A percentile compares a stretch with the other conserved stretches of the same genome.
Evolutionary conservation across 345 rosid genomes (phyloP).

Genomic region (Brassica cretica): DNA sequence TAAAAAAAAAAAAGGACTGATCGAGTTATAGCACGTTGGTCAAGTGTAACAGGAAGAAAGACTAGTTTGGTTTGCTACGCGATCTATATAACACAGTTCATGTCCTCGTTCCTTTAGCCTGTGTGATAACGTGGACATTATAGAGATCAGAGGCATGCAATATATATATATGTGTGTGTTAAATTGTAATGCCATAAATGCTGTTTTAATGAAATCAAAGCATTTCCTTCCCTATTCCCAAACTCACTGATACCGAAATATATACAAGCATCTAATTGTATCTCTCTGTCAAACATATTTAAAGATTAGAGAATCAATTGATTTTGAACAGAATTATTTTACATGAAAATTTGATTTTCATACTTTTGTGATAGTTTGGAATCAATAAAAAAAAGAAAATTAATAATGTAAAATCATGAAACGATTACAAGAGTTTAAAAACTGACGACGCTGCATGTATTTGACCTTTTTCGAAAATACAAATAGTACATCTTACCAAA

Average conservation of each 20-base stretch:
- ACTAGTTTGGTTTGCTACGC: conserved; percentile 14
- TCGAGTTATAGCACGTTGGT: conserved; percentile 2
- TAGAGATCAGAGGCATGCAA: conserved; percentile 1
- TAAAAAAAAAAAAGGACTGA: conserved; percentile 16
- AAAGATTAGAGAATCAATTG: neutral
- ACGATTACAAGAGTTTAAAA: neutral
- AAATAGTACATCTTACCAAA: neutral
- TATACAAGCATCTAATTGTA: neutral
- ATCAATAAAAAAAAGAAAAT: neutral
- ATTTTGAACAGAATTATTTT: neutral
- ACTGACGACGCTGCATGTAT: neutral
- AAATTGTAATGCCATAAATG: neutral
- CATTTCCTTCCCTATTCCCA: conserved; percentile 1
- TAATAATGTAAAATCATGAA: neutral
- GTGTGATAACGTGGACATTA: conserved; percentile 25
- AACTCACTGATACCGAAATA: neutral
- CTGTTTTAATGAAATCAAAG: neutral
- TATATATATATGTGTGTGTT: neutral
- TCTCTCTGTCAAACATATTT: neutral
- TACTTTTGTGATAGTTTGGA: neutral
- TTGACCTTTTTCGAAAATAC: neutral
- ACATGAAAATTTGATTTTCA: neutral
- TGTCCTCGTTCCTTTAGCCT: conserved; percentile 12
- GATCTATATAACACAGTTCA: conserved; percentile 7
- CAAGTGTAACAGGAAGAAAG: neutral